Conservation (phyloP, 768 basidiomycete genomes). For the Mrakia blollopis region DNA sequence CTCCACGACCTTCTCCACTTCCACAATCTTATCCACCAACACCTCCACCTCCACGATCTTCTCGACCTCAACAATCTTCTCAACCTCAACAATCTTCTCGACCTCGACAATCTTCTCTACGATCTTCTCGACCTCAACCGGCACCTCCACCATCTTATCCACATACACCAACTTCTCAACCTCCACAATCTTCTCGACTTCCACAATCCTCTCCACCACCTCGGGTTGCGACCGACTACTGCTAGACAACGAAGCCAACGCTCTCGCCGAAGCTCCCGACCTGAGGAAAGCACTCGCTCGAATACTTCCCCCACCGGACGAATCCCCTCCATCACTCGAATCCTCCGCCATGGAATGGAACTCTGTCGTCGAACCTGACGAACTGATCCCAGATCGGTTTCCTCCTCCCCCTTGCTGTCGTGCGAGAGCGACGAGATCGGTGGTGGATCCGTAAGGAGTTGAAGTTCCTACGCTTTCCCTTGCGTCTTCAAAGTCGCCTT, state of each 20-base stretch:
- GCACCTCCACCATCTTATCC: conserved; percentile 8
- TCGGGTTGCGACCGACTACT: no score
- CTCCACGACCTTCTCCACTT: conserved; percentile 19
- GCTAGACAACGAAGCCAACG: no score
- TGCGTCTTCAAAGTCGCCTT: conserved; percentile 68
- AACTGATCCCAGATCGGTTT: conserved; percentile 14
- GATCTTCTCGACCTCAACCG: no score
- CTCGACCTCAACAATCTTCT: conserved; percentile 36
- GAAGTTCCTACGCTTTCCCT: conserved; percentile 58
- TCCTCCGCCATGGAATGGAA: conserved; percentile 42
- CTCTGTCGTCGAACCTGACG: conserved; percentile 37
- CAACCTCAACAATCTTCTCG: conserved; percentile 35
- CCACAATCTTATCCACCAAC: conserved; percentile 29
- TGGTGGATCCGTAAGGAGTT: conserved; percentile 59
- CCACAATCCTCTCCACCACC: conserved; percentile 37
- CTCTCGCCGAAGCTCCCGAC: neutral
- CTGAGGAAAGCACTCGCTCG: conserved; percentile 21
- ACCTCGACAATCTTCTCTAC: conserved; percentile 35
- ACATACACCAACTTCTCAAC: conserved; percentile 36
- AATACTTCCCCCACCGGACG: conserved; percentile 18
- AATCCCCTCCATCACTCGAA: conserved; percentile 40
- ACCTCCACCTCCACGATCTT: conserved; percentile 39
- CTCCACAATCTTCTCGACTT: conserved; percentile 37
- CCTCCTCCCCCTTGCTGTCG: no score
- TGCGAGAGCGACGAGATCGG: conserved; percentile 43